Base-by-base conservation (phyloP, 805 yeast genomes). In the Jamesozyma hellenica region DNA sequence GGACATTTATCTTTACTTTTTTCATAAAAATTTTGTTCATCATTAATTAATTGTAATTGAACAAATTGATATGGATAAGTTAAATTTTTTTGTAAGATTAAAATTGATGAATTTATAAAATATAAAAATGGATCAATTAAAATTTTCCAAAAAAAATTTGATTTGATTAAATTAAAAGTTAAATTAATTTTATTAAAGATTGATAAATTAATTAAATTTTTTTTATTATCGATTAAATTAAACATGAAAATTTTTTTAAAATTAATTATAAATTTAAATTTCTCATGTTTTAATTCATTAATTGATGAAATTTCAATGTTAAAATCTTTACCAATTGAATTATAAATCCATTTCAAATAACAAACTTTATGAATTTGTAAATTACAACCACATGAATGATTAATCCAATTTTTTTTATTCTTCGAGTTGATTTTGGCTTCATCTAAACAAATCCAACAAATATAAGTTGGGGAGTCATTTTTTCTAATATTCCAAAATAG, bases 391-490 rank as follows among this genome's bases (percentile, higher is more conserved):
- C 62, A 57, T n/a, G 42, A 37, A 41, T 57, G 62, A 8, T 32
- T 38, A 13, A 50, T 41, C 60, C 60, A 57, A 1, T 45, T 32
- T 11, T 42, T 29, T 29, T 46, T 42, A 27, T 32, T 36, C 2
- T 28, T 32, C 7, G 47, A 35, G 21, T 42, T 42, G 26, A 40
- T 40, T 3, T 27, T 41, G 11, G 51, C 43, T 28, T 48, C 51
- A n/a, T 55, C 60, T 15, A 57, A 34, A 33, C 62, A 57, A 9
- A 57, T 49, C 62, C 62, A 57, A 37, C 62, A 57, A 3, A 37
- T 39, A 27, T 48, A 50, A 16, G 38, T 40, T 23, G 26, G 13
- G 15, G 27, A 13, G 8, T 3, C 8, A 6, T 8, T 21, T 21
- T 21, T 21, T 21, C 8, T 5, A 21, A 21, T 21, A 21, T 21